Base-by-base conservation (phyloP, 2,329 filamentous ascomycete genomes). In the Botrytis hyacinthi region DNA sequence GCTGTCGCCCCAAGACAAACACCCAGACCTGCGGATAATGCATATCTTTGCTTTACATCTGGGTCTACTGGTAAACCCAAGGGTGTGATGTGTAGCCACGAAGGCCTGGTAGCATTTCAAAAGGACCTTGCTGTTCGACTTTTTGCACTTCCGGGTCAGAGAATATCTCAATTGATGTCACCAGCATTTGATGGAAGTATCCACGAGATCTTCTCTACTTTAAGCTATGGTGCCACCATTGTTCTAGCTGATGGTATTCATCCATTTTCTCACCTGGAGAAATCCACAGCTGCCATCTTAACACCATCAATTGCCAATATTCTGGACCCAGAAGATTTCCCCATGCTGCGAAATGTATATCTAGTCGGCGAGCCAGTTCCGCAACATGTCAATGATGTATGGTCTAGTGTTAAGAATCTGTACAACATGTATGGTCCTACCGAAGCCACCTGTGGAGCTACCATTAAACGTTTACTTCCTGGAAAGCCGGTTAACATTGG, bases 361-460 rank as follows among this genome's bases (percentile, higher is more conserved):
- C 75, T 85, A 5, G 83, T 81, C 1, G 83, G 83, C 0, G 83
- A 84, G 74, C 72, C 79, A 0, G 80, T 84, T 6, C 77, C 81
- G 1, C 81, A 83, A 74, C 57, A 63, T 7, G 74, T 82, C 2
- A 76, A 71, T 44, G 81, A 84, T 66, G 68, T 10, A 1, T 85
- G 84, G 84, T 74, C 80, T 3, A 32, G 57, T 9, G 65, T 63
- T n/a, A 79, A 74, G 40, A 54, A 40, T 2, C 37, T 84, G 1
- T 84, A 81, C 76, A 86, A 86, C 74, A 82, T 82, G 80, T 86
- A 85, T 71, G 84, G 84, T 0, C 84, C 84, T 8, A 84, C 83
- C 0, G 84, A 73, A 61, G 48, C 37, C 46, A 85, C 83, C 0
- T 81, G 81, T 68, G 82, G 81, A 9, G 81, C 81, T 0, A 83